Evolutionary conservation across 2,329 filamentous ascomycete species (phyloP), one percentile per base, ranked within the genome.

Genomic region (Epichloe brachyelytri): DNA sequence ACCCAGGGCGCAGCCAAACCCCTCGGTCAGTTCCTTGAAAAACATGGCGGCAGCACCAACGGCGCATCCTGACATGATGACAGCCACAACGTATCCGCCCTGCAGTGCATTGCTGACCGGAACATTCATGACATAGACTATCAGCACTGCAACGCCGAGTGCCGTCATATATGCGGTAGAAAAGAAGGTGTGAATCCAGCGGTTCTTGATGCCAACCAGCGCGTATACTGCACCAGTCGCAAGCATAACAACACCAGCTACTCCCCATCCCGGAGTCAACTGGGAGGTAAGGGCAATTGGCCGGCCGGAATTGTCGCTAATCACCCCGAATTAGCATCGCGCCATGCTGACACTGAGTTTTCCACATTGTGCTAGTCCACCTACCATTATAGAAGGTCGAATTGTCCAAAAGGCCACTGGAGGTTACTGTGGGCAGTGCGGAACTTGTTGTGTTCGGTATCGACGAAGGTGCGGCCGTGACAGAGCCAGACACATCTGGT

Each of bases 91-190:
- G 64, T 93, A 96, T 33, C 82, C 91, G 26, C 88, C 91, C 67
- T 96, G 88, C 2, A 93, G 71, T 0, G 80, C 86, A 63, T 86
- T 71, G 53, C 76, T 80, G 39, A 95, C 78, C 0, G 89, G 88
- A 0, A 83, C 78, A 50, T 76, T 83, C 85, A 94, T 93, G 39
- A 96, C 83, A 63, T 96, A 96, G 43, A 95, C 67, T 50, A 96
- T 88, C 20, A 97, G 72, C 2, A 95, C 85, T 0, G 85, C 80
- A 12, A 93, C 82, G 15, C 85, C 82, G 37, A 96, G 69, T 43
- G 82, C 78, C 20, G 79, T 75, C 26, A 93, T 71, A 59, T 86
- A 90, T 5, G 80, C 86, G 0, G 84, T 80, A 14, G 89, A 93
- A 52, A 95, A 77, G 65, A 86, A 94, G 15, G 86, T 82, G 62